Evolutionary conservation across 306 rosid species (phyloP).

Genomic region (Senna tora): DNA sequence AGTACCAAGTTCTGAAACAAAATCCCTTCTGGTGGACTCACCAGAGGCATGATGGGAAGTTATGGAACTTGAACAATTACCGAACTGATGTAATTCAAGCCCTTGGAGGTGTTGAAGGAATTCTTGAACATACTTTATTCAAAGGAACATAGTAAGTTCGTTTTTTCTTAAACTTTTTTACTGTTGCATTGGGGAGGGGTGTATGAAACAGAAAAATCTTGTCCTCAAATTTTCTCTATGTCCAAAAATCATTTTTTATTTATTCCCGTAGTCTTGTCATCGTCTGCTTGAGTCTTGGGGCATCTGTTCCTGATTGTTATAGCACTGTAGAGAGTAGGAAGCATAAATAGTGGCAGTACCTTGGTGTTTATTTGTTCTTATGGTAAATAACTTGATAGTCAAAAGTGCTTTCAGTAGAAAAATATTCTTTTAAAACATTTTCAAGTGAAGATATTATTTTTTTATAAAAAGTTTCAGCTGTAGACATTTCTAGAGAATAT

Average conservation of each 20-base stretch:
- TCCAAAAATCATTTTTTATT: not conserved
- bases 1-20: constrained; percentile 95
- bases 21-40: constrained; percentile 99
- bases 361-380: not conserved
- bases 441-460: not conserved
- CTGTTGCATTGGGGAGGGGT: not conserved
- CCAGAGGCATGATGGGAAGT: constrained; percentile 96
- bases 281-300: constrained; percentile 1
- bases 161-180: not conserved
- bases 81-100: constrained; percentile 99
- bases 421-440: not conserved
- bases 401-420: not conserved
- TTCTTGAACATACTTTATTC: constrained; percentile 94
- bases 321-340: not conserved
- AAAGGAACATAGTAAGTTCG: constrained; percentile 95
- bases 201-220: not conserved
- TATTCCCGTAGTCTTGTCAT: not conserved
- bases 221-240: not conserved
- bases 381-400: not conserved
- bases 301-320: too few species aligned
- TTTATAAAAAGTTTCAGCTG: not conserved
- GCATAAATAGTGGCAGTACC: not conserved
- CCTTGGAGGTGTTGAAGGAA: constrained; percentile 99
- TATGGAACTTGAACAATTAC: constrained; percentile 98
- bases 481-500: not conserved